Percentiles rank a stretch among this genome's conserved stretches.
These are phyloP conservation scores for Solanum bulbocastanum DNA, from an alignment of 257 asterid genomes.

Conservation along the genomic window DNA sequence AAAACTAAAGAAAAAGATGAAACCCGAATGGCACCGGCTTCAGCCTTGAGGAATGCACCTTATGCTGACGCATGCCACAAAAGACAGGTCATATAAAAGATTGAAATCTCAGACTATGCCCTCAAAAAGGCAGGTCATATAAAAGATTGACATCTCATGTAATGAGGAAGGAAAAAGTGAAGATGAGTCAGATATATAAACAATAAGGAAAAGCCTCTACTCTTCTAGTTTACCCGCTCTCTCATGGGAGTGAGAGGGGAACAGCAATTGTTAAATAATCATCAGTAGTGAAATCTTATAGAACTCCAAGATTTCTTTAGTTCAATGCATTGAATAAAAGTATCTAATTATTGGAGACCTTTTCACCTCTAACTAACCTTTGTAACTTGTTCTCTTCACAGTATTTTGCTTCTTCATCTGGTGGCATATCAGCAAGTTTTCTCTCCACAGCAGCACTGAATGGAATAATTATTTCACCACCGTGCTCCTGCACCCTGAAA, in stretches of 20 bases:
- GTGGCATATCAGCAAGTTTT: slow-evolving; percentile 71
- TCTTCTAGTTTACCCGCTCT: background rate
- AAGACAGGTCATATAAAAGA: background rate
- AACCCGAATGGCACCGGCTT: background rate
- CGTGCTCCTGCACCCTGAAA: slow-evolving; percentile 98
- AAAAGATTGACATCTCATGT: background rate
- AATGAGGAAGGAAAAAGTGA: background rate
- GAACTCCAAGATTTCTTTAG: background rate
- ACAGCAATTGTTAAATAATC: background rate
- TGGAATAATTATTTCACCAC: slow-evolving; percentile 86
- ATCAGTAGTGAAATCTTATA: background rate
- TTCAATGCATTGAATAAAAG: background rate
- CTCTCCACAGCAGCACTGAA: slow-evolving; percentile 90
- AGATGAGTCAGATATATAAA: background rate
- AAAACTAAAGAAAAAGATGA: background rate
- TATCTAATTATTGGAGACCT: background rate
- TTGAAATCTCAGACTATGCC: background rate
- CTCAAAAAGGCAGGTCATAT: background rate
- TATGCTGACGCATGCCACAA: background rate
- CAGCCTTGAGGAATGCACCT: background rate
- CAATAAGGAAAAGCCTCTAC: background rate
- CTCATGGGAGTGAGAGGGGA: background rate
- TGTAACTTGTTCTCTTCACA: slow-evolving; percentile 91
- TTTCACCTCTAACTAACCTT: slow-evolving; percentile 44
- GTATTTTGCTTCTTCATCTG: slow-evolving; percentile 85